phyloP scores from a whole-genome alignment of 768 basidiomycete species.

The Mycena chlorophos region DNA sequence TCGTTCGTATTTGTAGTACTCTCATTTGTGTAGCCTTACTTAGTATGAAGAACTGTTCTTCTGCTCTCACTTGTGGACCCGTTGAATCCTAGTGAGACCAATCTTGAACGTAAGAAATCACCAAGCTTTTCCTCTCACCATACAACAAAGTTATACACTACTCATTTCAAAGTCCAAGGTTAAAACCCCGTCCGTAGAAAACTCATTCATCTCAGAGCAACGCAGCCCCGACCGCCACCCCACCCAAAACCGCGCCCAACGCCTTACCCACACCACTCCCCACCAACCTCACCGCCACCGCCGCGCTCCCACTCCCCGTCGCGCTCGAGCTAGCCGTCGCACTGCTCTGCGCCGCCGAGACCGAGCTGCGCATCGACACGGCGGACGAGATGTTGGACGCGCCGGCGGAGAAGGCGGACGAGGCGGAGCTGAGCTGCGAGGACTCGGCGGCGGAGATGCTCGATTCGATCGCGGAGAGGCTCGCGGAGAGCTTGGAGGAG shows the following conservation, averaged over 20 bases:
- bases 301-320: background rate
- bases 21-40: too few species aligned
- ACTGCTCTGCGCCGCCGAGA: background rate
- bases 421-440: background rate
- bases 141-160: too few species aligned
- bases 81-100: too few species aligned
- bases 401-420: background rate
- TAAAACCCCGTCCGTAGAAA: too few species aligned
- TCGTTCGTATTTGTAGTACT: too few species aligned
- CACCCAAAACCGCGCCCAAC: background rate
- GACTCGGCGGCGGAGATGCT: background rate
- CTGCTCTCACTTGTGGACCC: too few species aligned
- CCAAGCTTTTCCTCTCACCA: too few species aligned
- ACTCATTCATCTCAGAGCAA: too few species aligned
- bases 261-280: background rate
- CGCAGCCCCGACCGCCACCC: background rate
- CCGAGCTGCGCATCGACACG: background rate
- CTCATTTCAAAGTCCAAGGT: too few species aligned
- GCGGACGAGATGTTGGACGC: background rate
- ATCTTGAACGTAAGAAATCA: too few species aligned
- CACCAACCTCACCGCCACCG: background rate
- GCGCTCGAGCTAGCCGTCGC: background rate
- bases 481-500: background rate
- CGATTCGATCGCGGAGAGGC: background rate
- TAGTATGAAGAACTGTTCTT: too few species aligned